Evolutionary conservation across 2,329 filamentous ascomycete species (phyloP), one percentile per base, ranked within the genome.

Genomic region (Lizonia empirigonia): DNA sequence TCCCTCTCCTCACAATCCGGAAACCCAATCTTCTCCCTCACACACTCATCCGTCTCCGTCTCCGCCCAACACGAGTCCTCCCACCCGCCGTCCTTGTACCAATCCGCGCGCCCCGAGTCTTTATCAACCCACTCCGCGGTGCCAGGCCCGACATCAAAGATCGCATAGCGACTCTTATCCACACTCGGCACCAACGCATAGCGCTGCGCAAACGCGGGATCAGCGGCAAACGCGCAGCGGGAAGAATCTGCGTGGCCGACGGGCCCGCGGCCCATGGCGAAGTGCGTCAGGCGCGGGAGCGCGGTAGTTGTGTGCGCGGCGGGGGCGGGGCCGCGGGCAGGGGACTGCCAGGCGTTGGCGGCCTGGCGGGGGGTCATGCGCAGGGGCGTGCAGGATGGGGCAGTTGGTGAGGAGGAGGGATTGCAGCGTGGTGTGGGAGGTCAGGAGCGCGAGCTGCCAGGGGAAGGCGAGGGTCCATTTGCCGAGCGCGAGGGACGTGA

Each of bases 371-470:
- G 44, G 3, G 40, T 29, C 23, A 65, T 38, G 1, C 26, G 19
- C 0, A 55, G n/a, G 19, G 12, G 41, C 39, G 16, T 35, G 57
- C 13, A 68, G 42, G 18, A 78, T 76, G 0, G 71, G 65, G 44
- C 77, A 80, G 44, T 77, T 65, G 33, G 79, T 77, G 0, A 81
- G 63, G 10, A 76, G 71, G 1, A 81, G 58, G 32, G 76, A 69
- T 12, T 72, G 54, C 0, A 81, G 64, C 0, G 76, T 77, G 4
- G 59, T 67, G 3, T 80, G 65, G 0, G 69, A 70, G 0, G 75
- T 50, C 4, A 82, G 72, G 78, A 78, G 81, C 8, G 76, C 74
- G 0, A 80, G 58, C 44, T 81, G 78, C 67, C 72, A 75, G 16
- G 79, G 71, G 26, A 79, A 70, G 4, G 69, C 69, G 38, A 82